Base-by-base conservation (phyloP, 805 yeast species). In the Saturnispora sanitii region DNA sequence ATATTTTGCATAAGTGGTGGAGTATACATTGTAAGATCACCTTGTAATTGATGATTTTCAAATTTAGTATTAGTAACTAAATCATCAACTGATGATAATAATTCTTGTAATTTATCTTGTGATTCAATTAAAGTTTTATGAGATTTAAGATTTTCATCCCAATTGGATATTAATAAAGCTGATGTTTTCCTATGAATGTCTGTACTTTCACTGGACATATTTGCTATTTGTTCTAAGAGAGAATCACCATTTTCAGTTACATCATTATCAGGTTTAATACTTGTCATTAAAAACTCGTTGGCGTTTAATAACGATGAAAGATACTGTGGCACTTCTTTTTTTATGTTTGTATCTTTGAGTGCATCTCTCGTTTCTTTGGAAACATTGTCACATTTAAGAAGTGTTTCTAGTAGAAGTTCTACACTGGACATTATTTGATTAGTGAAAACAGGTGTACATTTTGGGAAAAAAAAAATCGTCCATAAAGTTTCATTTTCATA, bases 141-240 rank as follows among this genome's bases (percentile, higher is more conserved):
- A 3, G 41, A 17, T 4, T 63, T 66, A 9, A 74, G 57, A 23
- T 76, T 67, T 41, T 68, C 57, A 33, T 73, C 74, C 16, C 80
- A 60, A 23, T 42, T 40, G 6, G 12, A 6, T 17, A 13, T 37
- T n/a, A 29, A 32, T 19, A 39, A 17, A 2, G 28, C n/a, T 16
- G 23, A 35, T 5, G 28, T 38, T 13, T 45, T 33, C 4, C 40
- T 19, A n/a, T 43, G 41, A 3, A 43, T n/a, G 5, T 32, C 12
- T 6, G 38, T 20, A 11, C 46, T 35, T 11, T 38, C 27, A 27
- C 43, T 45, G 3, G 43, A 86, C 26, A 80, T 57, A 51, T 82
- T 90, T 0, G 88, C 88, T 33, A 82, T 77, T 52, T 79, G 87
- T 48, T 80, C 85, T 1, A 77, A 73, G 26, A 77, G 49, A 0